These are phyloP conservation scores for Asterella californica DNA, from an alignment of 225 moss, liverwort and hornwort genomes.

Conservation along the genomic window DNA sequence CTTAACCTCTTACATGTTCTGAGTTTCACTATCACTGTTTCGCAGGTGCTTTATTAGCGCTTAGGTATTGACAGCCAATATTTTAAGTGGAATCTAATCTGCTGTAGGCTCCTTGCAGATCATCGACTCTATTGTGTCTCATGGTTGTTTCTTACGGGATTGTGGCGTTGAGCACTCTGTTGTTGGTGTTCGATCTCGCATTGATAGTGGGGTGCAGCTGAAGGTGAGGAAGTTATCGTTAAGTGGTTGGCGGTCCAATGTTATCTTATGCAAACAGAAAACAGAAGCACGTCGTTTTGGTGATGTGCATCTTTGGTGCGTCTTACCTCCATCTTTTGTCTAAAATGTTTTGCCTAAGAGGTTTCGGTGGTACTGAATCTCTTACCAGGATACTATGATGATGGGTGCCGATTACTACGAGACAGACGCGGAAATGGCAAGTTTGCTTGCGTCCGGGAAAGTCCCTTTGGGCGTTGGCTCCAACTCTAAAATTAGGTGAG, in stretches of 20 bases:
- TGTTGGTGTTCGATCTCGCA: slow-evolving; percentile 80
- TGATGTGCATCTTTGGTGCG: too few relatives aligned
- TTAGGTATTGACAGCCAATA: too few relatives aligned
- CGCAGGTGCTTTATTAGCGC: not conserved
- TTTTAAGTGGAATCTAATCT: too few relatives aligned
- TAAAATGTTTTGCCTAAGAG: too few relatives aligned
- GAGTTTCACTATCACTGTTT: too few relatives aligned
- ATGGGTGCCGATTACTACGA: slow-evolving; percentile 96
- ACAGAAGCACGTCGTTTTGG: too few relatives aligned
- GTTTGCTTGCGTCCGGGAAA: slow-evolving; percentile 54
- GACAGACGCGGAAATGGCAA: slow-evolving; percentile 82
- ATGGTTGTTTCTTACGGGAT: slow-evolving; percentile 71
- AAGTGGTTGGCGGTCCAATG: too few relatives aligned
- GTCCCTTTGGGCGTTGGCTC: slow-evolving; percentile 71
- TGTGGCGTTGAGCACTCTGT: slow-evolving; percentile 83
- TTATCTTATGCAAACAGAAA: too few relatives aligned
- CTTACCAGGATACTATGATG: slow-evolving; percentile 94
- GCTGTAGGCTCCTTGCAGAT: slow-evolving; percentile 35
- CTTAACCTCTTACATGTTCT: not conserved
- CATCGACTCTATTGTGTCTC: slow-evolving; percentile 76
- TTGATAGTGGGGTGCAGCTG: slow-evolving; percentile 65
- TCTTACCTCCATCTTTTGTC: too few relatives aligned
- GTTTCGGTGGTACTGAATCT: too few relatives aligned
- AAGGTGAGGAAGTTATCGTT: slow-evolving; percentile 34
- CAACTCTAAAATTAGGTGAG: slow-evolving; percentile 66